phyloP scores from a whole-genome alignment of 768 basidiomycete genomes.

The Boletellus sp. region DNA sequence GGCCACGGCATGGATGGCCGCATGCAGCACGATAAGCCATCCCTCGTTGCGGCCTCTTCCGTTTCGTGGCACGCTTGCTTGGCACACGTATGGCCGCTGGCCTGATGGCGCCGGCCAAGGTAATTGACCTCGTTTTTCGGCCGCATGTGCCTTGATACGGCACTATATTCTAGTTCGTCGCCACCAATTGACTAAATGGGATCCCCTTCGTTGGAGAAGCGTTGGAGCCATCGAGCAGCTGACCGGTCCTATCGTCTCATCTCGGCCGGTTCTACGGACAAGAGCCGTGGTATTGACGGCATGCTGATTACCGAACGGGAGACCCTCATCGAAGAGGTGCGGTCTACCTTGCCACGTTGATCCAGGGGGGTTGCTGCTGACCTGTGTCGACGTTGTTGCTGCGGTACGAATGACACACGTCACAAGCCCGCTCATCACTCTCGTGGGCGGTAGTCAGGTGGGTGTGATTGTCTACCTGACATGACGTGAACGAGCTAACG shows the following conservation, averaged over 20 bases:
- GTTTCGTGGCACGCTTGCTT: not conserved
- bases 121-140: conserved; percentile 24
- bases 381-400: conserved; percentile 74
- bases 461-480: conserved; percentile 24
- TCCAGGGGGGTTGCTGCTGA: not conserved
- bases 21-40: conserved; percentile 98
- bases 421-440: conserved; percentile 96
- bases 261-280: conserved; percentile 61
- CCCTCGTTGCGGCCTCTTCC: conserved; percentile 8
- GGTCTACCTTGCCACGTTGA: too few relatives aligned
- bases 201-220: conserved; percentile 98
- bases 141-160: not conserved
- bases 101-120: conserved; percentile 93
- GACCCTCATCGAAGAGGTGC: conserved; percentile 93
- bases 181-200: conserved; percentile 93
- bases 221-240: conserved; percentile 94
- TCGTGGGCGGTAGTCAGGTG: conserved; percentile 97
- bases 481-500: conserved; percentile 9
- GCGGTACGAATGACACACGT: conserved; percentile 99
- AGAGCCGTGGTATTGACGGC: conserved; percentile 92
- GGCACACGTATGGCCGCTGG: conserved; percentile 62
- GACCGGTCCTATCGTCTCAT: conserved; percentile 93
- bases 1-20: conserved; percentile 95
- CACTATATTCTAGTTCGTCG: conserved; percentile 59
- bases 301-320: conserved; percentile 99